Evolutionary conservation across 495 filamentous ascomycete species (phyloP).

Genomic region (Articulospora tetracladia): DNA sequence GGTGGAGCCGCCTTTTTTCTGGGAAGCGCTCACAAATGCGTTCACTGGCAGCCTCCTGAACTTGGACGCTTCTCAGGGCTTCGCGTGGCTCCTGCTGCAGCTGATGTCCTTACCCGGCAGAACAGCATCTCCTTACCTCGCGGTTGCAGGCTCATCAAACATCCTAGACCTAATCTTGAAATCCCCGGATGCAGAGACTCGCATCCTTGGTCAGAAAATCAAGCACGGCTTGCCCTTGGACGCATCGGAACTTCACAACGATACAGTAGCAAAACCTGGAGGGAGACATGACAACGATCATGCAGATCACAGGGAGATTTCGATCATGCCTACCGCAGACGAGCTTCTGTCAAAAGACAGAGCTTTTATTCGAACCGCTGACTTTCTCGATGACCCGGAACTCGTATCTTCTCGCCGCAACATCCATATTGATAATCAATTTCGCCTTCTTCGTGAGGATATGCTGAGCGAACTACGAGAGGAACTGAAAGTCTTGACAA

Average conservation of each 20-base stretch:
- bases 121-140: neutral
- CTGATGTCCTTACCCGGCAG: constrained; percentile 43
- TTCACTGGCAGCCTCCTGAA: constrained; percentile 36
- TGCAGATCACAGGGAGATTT: constrained; percentile 54
- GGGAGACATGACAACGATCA: constrained; percentile 81
- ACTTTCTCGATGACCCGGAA: constrained; percentile 33
- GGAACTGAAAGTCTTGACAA: constrained; percentile 41
- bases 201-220: constrained; percentile 19
- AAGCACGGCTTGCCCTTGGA: neutral
- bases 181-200: constrained; percentile 7
- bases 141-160: constrained; percentile 14
- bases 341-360: constrained; percentile 57
- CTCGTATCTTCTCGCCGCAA: neutral
- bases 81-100: constrained; percentile 59
- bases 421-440: constrained; percentile 72
- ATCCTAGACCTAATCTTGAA: constrained; percentile 23
- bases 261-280: constrained; percentile 39
- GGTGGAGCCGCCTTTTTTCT: constrained; percentile 57
- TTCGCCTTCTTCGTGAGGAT: constrained; percentile 72
- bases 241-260: neutral
- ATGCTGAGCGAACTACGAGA: constrained; percentile 65
- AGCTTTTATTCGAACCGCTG: constrained; percentile 55
- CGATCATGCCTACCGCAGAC: constrained; percentile 63
- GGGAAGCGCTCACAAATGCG: constrained; percentile 49
- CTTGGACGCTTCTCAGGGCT: constrained; percentile 35